Evolutionary conservation across 306 rosid species (phyloP).

Genomic region (Ammopiptanthus mongolicus): DNA sequence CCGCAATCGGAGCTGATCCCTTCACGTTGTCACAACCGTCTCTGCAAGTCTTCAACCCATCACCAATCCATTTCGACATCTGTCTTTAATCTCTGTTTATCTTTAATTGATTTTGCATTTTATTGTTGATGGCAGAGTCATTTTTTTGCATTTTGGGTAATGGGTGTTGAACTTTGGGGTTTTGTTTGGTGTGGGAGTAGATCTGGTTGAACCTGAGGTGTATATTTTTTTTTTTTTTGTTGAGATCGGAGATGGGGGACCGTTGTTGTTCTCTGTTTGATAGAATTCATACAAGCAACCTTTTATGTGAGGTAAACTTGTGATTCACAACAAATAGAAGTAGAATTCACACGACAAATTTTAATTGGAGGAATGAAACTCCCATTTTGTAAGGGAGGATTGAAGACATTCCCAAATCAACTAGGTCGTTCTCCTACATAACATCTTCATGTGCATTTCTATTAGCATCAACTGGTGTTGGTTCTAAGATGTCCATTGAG

Average conservation of each 20-base stretch:
- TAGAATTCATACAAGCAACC: not conserved
- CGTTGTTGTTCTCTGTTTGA: not conserved
- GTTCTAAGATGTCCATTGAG: conserved; percentile 92
- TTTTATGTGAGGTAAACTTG: not conserved
- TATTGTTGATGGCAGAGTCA: too few relatives aligned
- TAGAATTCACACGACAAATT: too few relatives aligned
- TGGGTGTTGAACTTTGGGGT: not conserved
- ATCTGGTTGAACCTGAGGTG: conserved; percentile 5
- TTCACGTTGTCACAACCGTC: too few relatives aligned
- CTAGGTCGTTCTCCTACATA: conserved; percentile 81
- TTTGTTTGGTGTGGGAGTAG: not conserved
- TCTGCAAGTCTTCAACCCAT: too few relatives aligned
- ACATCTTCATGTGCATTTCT: conserved; percentile 91
- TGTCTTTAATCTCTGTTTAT: too few relatives aligned
- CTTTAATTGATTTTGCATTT: too few relatives aligned
- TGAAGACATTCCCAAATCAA: too few relatives aligned
- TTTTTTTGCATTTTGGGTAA: not conserved
- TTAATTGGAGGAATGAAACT: too few relatives aligned
- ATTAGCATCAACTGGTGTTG: conserved; percentile 63
- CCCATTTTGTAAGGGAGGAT: too few relatives aligned
- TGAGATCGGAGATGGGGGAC: not conserved
- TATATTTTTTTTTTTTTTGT: too few relatives aligned
- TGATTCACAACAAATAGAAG: not conserved
- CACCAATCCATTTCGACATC: too few relatives aligned
- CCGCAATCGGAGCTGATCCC: too few relatives aligned